Conservation (phyloP, 2,329 filamentous ascomycete genomes). For the Neospermospora avenae region DNA sequence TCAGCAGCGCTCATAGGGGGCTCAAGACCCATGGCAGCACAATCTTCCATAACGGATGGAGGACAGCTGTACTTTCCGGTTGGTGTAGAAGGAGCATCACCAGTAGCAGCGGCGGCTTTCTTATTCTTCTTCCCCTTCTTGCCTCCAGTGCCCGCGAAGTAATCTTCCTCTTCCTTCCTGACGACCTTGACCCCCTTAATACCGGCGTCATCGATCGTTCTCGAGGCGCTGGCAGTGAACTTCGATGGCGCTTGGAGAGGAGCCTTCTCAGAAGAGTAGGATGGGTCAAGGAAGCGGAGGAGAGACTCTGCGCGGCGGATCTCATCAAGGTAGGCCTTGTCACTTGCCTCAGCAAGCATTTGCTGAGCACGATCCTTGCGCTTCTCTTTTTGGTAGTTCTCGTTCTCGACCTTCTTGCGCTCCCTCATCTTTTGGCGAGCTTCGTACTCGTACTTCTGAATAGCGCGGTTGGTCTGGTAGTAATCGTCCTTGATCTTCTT, state of each 20-base stretch:
- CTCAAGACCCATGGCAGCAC: constrained; percentile 78
- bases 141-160: constrained; percentile 67
- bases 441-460: constrained; percentile 78
- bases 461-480: constrained; percentile 79
- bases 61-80: constrained; percentile 75
- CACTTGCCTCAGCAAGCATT: constrained; percentile 75
- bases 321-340: constrained; percentile 88
- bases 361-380: constrained; percentile 73
- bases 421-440: constrained; percentile 72
- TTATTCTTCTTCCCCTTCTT: constrained; percentile 89
- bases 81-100: constrained; percentile 45
- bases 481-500: constrained; percentile 88
- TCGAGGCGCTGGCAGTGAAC: constrained; percentile 73
- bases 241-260: constrained; percentile 63
- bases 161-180: constrained; percentile 88
- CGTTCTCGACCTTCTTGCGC: constrained; percentile 76
- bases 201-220: constrained; percentile 79
- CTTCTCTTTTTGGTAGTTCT: constrained; percentile 66
- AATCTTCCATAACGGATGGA: constrained; percentile 88
- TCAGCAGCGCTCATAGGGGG: constrained; percentile 84
- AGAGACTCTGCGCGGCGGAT: constrained; percentile 85
- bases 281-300: constrained; percentile 87
- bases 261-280: constrained; percentile 61
- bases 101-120: constrained; percentile 55
- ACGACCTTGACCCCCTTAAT: constrained; percentile 82